Conservation (phyloP, 2,329 filamentous ascomycete genomes). For the Fusarium bactridioides region DNA sequence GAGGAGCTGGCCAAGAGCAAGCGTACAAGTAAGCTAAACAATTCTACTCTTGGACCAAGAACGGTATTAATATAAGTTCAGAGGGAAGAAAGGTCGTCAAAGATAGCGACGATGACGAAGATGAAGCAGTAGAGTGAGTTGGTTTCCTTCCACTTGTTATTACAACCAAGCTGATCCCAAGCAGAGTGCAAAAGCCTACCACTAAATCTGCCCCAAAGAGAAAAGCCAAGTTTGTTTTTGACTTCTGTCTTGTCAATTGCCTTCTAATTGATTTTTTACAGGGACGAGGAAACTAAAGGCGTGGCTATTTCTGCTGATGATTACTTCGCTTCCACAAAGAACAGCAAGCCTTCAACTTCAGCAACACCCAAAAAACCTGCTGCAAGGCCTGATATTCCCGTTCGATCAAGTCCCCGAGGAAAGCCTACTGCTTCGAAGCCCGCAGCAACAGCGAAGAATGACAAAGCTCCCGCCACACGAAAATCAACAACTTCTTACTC, state of each 20-base stretch:
- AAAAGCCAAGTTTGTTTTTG: slow-evolving; percentile 59
- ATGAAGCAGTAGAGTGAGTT: slow-evolving; percentile 60
- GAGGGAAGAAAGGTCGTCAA: slow-evolving; percentile 75
- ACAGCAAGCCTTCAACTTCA: slow-evolving; percentile 49
- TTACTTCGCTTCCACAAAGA: slow-evolving; percentile 62
- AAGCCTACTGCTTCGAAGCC: slow-evolving; percentile 50
- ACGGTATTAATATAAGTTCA: slow-evolving; percentile 40
- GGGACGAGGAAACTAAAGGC: slow-evolving; percentile 55
- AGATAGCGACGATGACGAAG: slow-evolving; percentile 83
- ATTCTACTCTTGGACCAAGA: not conserved
- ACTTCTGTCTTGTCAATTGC: not conserved
- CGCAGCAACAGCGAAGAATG: slow-evolving; percentile 42
- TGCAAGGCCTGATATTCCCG: slow-evolving; percentile 52
- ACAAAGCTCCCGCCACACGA: slow-evolving; percentile 49
- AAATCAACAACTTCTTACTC: slow-evolving; percentile 52
- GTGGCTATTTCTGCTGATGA: slow-evolving; percentile 63
- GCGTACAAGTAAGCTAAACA: slow-evolving; percentile 52
- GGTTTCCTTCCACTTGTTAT: not conserved
- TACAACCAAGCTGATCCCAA: slow-evolving; percentile 18
- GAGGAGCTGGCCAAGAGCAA: slow-evolving; percentile 55
- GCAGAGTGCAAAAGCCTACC: slow-evolving; percentile 60
- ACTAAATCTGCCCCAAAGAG: slow-evolving; percentile 60
- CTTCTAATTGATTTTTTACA: slow-evolving; percentile 27
- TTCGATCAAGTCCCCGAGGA: slow-evolving; percentile 62
- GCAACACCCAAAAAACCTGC: slow-evolving; percentile 52